A percentile compares a stretch with the other conserved stretches of the same genome.
phyloP scores from a whole-genome alignment of 345 rosid species.

The sweet orange (Citrus sinensis) region DVS_A1.0 CM039162.1:31702501-31703000 shows the following conservation, averaged over 20 bases:
- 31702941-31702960: constrained; percentile 89
- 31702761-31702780: constrained; percentile 93
- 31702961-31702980: constrained; percentile 88
- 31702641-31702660: background rate
- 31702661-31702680: background rate
- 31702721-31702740: constrained; percentile 97
- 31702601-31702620: constrained; percentile 1
- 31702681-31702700: background rate
- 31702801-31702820: constrained; percentile 79
- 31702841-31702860: constrained; percentile 78
- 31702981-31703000: constrained; percentile 14
- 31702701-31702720: constrained; percentile 70
- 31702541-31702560: background rate
- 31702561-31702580: background rate
- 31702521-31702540: background rate
- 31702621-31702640: background rate
- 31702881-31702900: constrained; percentile 98
- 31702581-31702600: background rate
- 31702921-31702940: constrained; percentile 98
- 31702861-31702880: constrained; percentile 33
- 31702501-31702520: background rate
- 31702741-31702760: constrained; percentile 75
- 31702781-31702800: constrained; percentile 75
- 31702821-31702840: constrained; percentile 95
- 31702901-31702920: constrained; percentile 92